Conservation (phyloP, 1,284 basidiomycete genomes). For the Boletellus sp. region DNA sequence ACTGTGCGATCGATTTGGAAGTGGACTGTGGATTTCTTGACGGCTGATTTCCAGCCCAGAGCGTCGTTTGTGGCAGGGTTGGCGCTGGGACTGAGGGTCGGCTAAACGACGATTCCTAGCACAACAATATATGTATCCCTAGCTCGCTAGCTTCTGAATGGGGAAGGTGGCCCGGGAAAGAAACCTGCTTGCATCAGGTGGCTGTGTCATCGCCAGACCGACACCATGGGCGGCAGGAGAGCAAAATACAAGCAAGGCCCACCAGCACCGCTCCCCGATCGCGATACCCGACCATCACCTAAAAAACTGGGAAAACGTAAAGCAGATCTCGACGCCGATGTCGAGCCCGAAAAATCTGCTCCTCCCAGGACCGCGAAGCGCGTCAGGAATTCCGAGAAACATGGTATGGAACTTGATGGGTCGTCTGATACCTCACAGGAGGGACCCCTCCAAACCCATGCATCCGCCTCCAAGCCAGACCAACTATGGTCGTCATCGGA, state of each 20-base stretch:
- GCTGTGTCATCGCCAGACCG: background rate
- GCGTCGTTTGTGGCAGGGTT: conserved; percentile 75
- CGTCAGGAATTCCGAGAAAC: conserved; percentile 41
- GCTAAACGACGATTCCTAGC: no score
- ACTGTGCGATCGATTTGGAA: conserved; percentile 65
- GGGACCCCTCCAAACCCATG: conserved; percentile 19
- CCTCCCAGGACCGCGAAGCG: conserved; percentile 51
- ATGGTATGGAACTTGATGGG: conserved; percentile 24
- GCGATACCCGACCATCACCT: conserved; percentile 34
- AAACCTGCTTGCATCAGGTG: conserved; percentile 2
- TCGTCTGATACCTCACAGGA: conserved; percentile 14
- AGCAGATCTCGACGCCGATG: conserved; percentile 56
- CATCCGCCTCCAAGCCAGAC: conserved; percentile 14
- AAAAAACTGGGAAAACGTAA: conserved; percentile 75
- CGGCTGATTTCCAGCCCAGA: conserved; percentile 87
- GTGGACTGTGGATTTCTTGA: conserved; percentile 82
- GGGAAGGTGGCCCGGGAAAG: conserved; percentile 25
- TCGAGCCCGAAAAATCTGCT: conserved; percentile 36
- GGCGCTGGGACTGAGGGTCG: conserved; percentile 62
- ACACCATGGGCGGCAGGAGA: conserved; percentile 60
- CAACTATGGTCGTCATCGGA: conserved; percentile 39
- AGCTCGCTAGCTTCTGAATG: conserved; percentile 13
- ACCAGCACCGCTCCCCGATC: conserved; percentile 59
- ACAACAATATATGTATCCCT: background rate
- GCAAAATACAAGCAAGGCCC: conserved; percentile 87